Percentiles rank a stretch among this genome's conserved stretches.
Conservation (phyloP, 2,329 filamentous ascomycete genomes). For the Ascochyta fabae region DNA sequence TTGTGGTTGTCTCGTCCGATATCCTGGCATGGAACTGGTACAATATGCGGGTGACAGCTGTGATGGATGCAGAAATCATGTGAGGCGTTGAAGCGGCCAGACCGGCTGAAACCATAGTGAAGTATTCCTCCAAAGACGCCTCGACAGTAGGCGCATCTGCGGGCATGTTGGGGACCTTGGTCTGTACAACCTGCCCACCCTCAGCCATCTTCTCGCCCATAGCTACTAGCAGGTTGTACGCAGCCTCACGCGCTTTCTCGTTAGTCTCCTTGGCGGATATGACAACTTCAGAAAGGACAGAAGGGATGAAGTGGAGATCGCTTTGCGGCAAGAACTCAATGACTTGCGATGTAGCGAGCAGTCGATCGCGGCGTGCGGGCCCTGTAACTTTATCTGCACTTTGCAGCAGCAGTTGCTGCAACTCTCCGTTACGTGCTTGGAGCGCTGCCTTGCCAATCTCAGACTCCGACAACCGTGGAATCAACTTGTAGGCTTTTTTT, state of each 20-base stretch:
- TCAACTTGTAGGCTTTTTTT: constrained; percentile 99
- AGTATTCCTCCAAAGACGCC: constrained; percentile 90
- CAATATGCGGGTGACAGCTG: constrained; percentile 87
- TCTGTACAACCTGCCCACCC: constrained; percentile 79
- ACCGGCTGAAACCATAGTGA: constrained; percentile 97
- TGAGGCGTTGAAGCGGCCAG: constrained; percentile 91
- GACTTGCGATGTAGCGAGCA: constrained; percentile 81
- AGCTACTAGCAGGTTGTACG: constrained; percentile 86
- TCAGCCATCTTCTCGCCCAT: constrained; percentile 85
- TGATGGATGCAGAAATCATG: constrained; percentile 98
- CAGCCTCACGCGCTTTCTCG: constrained; percentile 86
- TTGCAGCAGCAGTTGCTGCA: constrained; percentile 80
- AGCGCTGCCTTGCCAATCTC: constrained; percentile 78
- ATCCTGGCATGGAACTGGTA: constrained; percentile 85
- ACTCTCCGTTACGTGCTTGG: constrained; percentile 73
- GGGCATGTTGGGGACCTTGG: constrained; percentile 86
- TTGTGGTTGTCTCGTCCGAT: constrained; percentile 72
- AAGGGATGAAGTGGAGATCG: constrained; percentile 91
- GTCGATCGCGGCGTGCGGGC: constrained; percentile 83
- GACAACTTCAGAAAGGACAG: constrained; percentile 90
- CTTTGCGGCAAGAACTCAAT: constrained; percentile 77
- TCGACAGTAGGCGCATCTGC: constrained; percentile 75
- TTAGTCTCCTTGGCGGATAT: constrained; percentile 98
- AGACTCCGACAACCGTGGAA: constrained; percentile 86
- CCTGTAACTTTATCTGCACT: constrained; percentile 85